Percentiles rank a stretch among this genome's conserved stretches.
These are phyloP conservation scores for Dioscorea zingiberensis DNA, from an alignment of 106 monocot species.

Conservation along the genomic window DNA sequence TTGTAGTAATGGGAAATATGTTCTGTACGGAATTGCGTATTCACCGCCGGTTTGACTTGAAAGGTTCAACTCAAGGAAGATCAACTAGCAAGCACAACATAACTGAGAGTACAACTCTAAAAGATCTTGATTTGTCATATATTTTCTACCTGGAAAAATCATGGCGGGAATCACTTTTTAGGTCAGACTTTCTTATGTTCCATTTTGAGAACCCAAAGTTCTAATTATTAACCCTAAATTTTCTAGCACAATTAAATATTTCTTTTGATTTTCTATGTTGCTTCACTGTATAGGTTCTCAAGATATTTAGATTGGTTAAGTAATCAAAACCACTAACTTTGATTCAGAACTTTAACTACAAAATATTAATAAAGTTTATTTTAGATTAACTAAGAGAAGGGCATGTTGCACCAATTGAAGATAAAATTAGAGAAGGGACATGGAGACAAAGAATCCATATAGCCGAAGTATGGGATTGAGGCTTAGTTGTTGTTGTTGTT, in stretches of 20 bases:
- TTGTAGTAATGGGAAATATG: slow-evolving; percentile 99
- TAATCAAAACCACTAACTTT: too few relatives aligned
- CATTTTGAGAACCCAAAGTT: neutral
- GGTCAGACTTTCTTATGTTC: slow-evolving; percentile 26
- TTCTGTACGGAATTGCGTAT: slow-evolving; percentile 86
- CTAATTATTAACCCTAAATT: neutral
- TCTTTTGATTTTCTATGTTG: neutral
- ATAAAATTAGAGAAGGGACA: too few relatives aligned
- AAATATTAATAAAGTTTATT: too few relatives aligned
- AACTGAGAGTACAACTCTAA: slow-evolving; percentile 71
- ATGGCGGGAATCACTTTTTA: slow-evolving; percentile 88
- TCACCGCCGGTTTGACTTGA: slow-evolving; percentile 84
- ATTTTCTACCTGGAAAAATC: slow-evolving; percentile 83
- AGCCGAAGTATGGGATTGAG: too few relatives aligned
- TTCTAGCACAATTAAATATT: neutral
- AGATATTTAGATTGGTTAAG: too few relatives aligned
- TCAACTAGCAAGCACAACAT: slow-evolving; percentile 59
- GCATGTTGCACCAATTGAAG: too few relatives aligned
- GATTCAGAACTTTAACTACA: too few relatives aligned
- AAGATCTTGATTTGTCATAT: slow-evolving; percentile 95
- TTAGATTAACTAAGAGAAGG: too few relatives aligned
- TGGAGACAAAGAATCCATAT: too few relatives aligned
- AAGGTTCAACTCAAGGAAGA: slow-evolving; percentile 87
- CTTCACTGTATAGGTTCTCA: too few relatives aligned
- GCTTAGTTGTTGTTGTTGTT: too few relatives aligned